Evolutionary conservation across 2,329 filamentous ascomycete species (phyloP), one percentile per base, ranked within the genome.

Genomic region (Aureobasidium uvarum): DNA sequence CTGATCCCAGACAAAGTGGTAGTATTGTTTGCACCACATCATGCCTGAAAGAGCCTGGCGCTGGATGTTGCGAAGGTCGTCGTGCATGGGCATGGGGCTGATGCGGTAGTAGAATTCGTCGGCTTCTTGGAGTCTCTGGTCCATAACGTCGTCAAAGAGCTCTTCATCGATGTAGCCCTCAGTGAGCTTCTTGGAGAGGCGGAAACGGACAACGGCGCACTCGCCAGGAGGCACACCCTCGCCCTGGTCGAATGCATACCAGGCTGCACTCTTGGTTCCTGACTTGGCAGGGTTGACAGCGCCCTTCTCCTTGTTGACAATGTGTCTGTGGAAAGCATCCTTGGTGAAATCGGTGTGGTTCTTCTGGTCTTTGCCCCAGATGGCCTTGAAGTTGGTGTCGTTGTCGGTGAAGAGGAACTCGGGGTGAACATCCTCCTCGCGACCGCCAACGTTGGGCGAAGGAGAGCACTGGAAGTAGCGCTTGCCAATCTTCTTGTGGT

Each of bases 21-120:
- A 98, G 78, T 92, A 91, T 76, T 98, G 94, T 77, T 98, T 98
- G 68, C 90, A 96, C 94, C 94, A 98, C 84, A 98, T 89, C 94
- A 98, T 98, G 63, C 95, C 94, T 0, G 93, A 88, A 70, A 97
- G 90, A 4, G 94, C 95, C 76, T 97, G 93, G 70, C 94, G 86
- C 78, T 98, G 95, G 71, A 98, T 95, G 77, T 96, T 97, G 70
- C 93, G 89, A 66, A 97, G 83, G 74, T 98, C 94, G 56, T 98
- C 93, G 0, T 91, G 85, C 89, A 97, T 96, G 2, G 93, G 94
- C 45, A 97, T 83, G 3, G 94, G 94, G 77, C 92, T 97, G 76
- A 98, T 89, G 66, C 91, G 86, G 79, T 89, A 95, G 81, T 96
- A 98, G 76, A 98, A 98, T 68, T 98, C 93, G 74, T 98, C 94